Base-by-base conservation (phyloP, 176 grass and related monocot genomes). In the Ananas comosus region DNA sequence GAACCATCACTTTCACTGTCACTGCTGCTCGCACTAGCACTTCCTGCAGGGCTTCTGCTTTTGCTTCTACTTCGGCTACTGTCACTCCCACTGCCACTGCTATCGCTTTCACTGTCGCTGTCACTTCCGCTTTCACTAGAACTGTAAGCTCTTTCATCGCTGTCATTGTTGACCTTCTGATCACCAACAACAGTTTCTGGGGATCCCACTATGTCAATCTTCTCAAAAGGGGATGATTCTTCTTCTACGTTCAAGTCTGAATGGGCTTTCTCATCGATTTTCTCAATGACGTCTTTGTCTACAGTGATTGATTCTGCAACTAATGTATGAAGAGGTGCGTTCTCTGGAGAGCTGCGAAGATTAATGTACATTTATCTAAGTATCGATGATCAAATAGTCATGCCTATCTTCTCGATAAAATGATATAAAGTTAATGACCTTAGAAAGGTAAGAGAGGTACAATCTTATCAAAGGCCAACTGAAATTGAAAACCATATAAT, bases 1-100 rank as follows among this genome's bases (percentile, higher is more conserved):
- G 90, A 92, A 78, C 74, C 87, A 72, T 91, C 91, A 79, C 86
- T 94, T 48, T 94, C 95, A 74, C 95, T 99, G 61, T 94, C 85
- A 16, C 84, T 93, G 78, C 87, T 99, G 82, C 95, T 99, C 53
- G 77, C 79, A 22, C 86, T 92, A 49, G 77, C 77, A 76, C 76
- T 90, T 13, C 83, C 86, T 49, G 57, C 81, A 79, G 71, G 78
- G 79, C 83, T 86, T 83, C 53, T 87, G 64, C 64, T 66, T 72
- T 80, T 73, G 57, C n/a, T 69, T 59, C 77, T 80, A 54, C 87
- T 96, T 85, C 83, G 85, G 65, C 88, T 96, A 79, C 88, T 96
- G 51, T 82, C 88, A 73, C 94, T 99, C 67, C 80, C 82, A 80
- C 90, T 99, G 64, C 74, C 89, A 86, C 89, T 93, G 72, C 89